Base-by-base conservation (phyloP, 345 rosid genomes). In the Citrus unshiu region DNA sequence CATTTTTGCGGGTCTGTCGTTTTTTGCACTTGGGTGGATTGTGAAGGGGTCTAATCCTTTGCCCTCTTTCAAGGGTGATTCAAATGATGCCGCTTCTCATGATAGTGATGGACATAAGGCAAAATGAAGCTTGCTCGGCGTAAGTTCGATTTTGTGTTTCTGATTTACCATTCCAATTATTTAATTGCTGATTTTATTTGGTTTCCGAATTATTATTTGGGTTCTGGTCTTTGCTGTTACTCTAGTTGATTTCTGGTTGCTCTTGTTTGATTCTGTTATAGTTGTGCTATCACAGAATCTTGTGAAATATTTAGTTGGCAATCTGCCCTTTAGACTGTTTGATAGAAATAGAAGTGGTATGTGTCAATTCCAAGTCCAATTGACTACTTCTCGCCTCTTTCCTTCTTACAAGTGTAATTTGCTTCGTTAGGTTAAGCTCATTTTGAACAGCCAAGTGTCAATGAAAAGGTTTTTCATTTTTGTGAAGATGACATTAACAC, bases 11-110 rank as follows among this genome's bases (percentile, higher is more conserved):
- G 97, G 95, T 0, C 79, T 90, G 7, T 83, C 97, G 6, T 95
- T 95, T 84, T 95, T 88, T 35, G 97, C 96, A 22, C 89, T 95
- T 1, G 96, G 98, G 19, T 95, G 96, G 97, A 54, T 90, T 84
- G 85, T 95, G 67, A 95, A 95, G 74, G 99, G 97, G 70, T 85
- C 86, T 29, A 95, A 95, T 83, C 98, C 99, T 74, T 84, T 95
- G 40, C 93, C 98, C 72, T 93, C 98, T 2, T 81, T 85, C 72
- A 88, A 84, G 60, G 56, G 85, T 18, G 64, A 77, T 39, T 70
- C 86, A 4, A 35, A 9, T 21, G 49, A 59, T n/a, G 29, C 70
- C 64, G 67, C 85, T 13, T 77, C 85, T 56, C 57, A 77, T 21
- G 60, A 83, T 16, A 73, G 49, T 6, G 34, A 18, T 2, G 27